These are phyloP conservation scores for Alternaria angustiovoidea DNA, from an alignment of 2,329 filamentous ascomycete species.

Conservation along the genomic window DNA sequence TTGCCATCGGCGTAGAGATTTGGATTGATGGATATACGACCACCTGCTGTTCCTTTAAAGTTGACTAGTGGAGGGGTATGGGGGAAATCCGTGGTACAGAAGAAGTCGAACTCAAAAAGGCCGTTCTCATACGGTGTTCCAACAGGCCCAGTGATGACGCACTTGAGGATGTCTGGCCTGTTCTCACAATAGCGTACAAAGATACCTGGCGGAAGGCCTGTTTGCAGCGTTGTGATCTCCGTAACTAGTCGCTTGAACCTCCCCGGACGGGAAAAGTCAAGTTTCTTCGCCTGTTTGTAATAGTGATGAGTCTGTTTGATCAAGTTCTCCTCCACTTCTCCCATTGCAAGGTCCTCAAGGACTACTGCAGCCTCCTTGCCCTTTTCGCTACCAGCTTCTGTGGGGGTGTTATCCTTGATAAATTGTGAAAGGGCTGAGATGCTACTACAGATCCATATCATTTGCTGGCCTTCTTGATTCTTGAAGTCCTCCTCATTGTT, in stretches of 20 bases:
- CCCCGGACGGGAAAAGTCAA: slow-evolving; percentile 35
- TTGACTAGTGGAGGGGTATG: slow-evolving; percentile 51
- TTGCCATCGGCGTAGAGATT: slow-evolving; percentile 62
- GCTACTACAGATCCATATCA: slow-evolving; percentile 47
- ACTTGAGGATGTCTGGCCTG: slow-evolving; percentile 61
- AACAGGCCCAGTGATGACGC: slow-evolving; percentile 59
- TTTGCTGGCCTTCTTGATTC: slow-evolving; percentile 34
- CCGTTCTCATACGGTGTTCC: slow-evolving; percentile 64
- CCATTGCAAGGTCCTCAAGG: slow-evolving; percentile 28
- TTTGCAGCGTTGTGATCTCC: slow-evolving; percentile 57
- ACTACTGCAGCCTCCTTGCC: not conserved
- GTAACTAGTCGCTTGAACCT: slow-evolving; percentile 57
- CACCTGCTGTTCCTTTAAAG: slow-evolving; percentile 58
- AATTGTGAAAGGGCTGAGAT: slow-evolving; percentile 40
- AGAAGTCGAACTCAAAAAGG: slow-evolving; percentile 64
- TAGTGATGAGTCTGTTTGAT: slow-evolving; percentile 45
- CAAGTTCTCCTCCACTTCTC: slow-evolving; percentile 47
- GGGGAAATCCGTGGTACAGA: slow-evolving; percentile 56
- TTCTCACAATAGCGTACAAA: slow-evolving; percentile 58
- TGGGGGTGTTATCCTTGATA: slow-evolving; percentile 18
- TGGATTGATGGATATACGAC: slow-evolving; percentile 57
- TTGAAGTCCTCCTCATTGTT: slow-evolving; percentile 25
- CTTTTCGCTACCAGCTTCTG: not conserved
- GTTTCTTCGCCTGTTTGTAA: slow-evolving; percentile 10
- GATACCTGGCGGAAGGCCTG: slow-evolving; percentile 61